Percentiles rank a stretch among this genome's conserved stretches.
These are phyloP conservation scores for Aspergillus neoniger DNA, from an alignment of 2,329 filamentous ascomycete genomes.

Conservation along the genomic window DNA sequence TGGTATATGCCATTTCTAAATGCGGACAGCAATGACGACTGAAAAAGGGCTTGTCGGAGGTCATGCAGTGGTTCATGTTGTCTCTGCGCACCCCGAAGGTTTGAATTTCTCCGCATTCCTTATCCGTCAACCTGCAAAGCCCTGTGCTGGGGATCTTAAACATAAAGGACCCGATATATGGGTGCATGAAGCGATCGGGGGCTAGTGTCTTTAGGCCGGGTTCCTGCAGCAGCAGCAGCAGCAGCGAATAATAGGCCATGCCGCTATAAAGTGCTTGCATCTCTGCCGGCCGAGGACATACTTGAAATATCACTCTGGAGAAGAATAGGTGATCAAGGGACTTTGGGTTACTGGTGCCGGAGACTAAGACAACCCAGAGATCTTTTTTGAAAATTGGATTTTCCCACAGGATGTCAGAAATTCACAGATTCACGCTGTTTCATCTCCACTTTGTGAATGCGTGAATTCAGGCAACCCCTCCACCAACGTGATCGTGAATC, in stretches of 20 bases:
- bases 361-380: no score
- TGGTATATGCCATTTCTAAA: constrained; percentile 39
- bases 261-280: background rate
- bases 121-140: background rate
- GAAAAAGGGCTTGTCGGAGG: background rate
- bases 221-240: background rate
- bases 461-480: no score
- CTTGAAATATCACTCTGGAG: background rate
- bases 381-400: no score
- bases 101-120: background rate
- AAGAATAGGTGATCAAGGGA: background rate
- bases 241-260: no score
- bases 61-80: background rate
- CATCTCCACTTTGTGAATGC: no score
- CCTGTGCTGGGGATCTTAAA: no score
- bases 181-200: background rate
- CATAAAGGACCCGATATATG: background rate
- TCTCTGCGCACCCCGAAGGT: background rate
- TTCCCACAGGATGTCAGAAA: no score
- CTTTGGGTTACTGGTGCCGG: no score
- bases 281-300: background rate
- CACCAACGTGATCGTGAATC: no score
- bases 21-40: background rate
- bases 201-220: background rate
- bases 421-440: no score